phyloP scores from a whole-genome alignment of 441 rosid genomes.

The Dalechampia spathulata region DNA sequence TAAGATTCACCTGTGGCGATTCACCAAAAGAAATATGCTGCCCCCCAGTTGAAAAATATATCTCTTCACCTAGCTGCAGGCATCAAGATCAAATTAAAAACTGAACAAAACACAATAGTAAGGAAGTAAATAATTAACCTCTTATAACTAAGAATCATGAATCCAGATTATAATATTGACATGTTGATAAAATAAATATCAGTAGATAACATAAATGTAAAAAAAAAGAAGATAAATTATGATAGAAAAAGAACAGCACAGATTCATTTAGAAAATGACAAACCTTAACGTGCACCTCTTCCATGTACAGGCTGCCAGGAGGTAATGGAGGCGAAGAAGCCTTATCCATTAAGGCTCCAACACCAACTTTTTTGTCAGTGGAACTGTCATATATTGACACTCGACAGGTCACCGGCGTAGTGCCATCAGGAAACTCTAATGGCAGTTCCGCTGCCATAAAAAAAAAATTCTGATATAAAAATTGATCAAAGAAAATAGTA shows the following conservation, averaged over 20 bases:
- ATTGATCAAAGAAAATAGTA: slow-evolving; percentile 6
- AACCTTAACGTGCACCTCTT: slow-evolving; percentile 94
- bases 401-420: slow-evolving; percentile 94
- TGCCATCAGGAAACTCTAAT: slow-evolving; percentile 95
- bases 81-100: slow-evolving; percentile 12
- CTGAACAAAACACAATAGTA: slow-evolving; percentile 6
- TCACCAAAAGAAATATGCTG: slow-evolving; percentile 93
- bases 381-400: slow-evolving; percentile 83
- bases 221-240: background rate
- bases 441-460: slow-evolving; percentile 67
- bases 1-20: slow-evolving; percentile 78
- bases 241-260: too few relatives aligned
- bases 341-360: slow-evolving; percentile 75
- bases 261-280: slow-evolving; percentile 11
- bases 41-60: slow-evolving; percentile 74
- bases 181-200: too few relatives aligned
- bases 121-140: background rate
- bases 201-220: too few relatives aligned
- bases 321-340: slow-evolving; percentile 82
- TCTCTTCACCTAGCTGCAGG: slow-evolving; percentile 85
- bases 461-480: background rate
- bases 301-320: slow-evolving; percentile 85
- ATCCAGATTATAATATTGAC: too few relatives aligned
- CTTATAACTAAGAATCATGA: background rate
- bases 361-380: slow-evolving; percentile 81